Conservation (phyloP, 2,329 filamentous ascomycete genomes). For the Curvularia sp. region DNA sequence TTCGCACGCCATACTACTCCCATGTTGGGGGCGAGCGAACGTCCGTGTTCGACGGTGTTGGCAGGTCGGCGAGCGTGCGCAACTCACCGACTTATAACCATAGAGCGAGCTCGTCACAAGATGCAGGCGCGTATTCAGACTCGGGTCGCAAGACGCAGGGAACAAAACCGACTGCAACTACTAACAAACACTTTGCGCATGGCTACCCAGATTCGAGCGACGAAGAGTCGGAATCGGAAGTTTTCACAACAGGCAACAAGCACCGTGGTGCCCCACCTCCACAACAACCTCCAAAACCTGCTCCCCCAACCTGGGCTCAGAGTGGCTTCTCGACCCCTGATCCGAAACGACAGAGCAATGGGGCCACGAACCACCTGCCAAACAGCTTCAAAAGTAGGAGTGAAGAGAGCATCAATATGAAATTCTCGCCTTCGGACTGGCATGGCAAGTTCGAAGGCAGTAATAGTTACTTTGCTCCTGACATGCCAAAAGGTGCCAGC, state of each 20-base stretch:
- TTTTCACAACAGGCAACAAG: conserved; percentile 25
- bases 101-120: conserved; percentile 32
- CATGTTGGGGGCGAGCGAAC: conserved; percentile 64
- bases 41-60: conserved; percentile 61
- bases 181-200: conserved; percentile 35
- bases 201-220: conserved; percentile 44
- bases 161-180: conserved; percentile 34
- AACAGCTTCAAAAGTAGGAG: conserved; percentile 55
- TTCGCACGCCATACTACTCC: conserved; percentile 62
- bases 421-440: conserved; percentile 57
- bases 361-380: conserved; percentile 29
- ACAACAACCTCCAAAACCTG: conserved; percentile 26
- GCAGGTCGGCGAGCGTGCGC: conserved; percentile 62
- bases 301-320: conserved; percentile 29
- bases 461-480: conserved; percentile 54
- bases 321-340: conserved; percentile 29
- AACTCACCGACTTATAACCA: conserved; percentile 53
- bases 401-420: conserved; percentile 59
- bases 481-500: conserved; percentile 33
- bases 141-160: conserved; percentile 40
- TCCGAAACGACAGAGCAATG: conserved; percentile 22
- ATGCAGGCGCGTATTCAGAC: conserved; percentile 41
- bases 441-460: conserved; percentile 55
- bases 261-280: conserved; percentile 26
- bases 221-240: conserved; percentile 39